Evolutionary conservation across 345 rosid genomes (phyloP), one percentile per base, ranked within the genome.

Genomic region (Clausena lansium): DNA sequence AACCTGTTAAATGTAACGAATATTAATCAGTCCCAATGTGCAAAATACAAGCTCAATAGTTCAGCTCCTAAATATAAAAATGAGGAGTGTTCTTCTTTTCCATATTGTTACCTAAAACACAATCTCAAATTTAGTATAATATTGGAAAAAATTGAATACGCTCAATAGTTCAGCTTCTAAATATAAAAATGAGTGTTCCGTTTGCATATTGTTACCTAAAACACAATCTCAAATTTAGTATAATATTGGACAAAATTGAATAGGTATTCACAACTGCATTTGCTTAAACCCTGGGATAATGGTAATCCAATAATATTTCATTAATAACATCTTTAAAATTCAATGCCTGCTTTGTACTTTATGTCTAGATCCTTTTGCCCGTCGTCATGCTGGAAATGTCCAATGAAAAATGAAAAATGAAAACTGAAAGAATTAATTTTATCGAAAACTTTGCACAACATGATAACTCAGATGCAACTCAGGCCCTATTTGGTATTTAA

Each of bases 1-100:
- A 22, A 88, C 77, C 93, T 93, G 92, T 79, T 80, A 73, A 82
- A 77, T 27, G 58, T 24, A 68, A 74, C 9, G 41, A 60, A 73
- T 41, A 39, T 45, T 45, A 64, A 36, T 73, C 50, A 74, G 61
- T 84, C 33, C 5, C 59, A 4, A 54, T 20, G 45, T 45, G 39
- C 2, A n/a, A 0, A 45, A 15, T 17, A 52, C 1, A 32, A 64
- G 38, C 61, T 68, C 67, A 69, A 13, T 9, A 71, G 20, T 65
- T 66, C 59, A 62, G 5, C 32, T 45, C 24, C 19, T 41, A n/a
- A 27, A 66, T 59, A 30, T 30, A 4, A 24, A 59, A 59, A 38
- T 41, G 55, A 50, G 55, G 4, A 7, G 24, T 70, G 64, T 70
- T 32, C 50, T 20, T 25, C 78, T 25, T 9, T 45, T n/a, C n/a